Evolutionary conservation across 495 filamentous ascomycete genomes (phyloP).

Genomic region (Daldinia bambusicola): DNA sequence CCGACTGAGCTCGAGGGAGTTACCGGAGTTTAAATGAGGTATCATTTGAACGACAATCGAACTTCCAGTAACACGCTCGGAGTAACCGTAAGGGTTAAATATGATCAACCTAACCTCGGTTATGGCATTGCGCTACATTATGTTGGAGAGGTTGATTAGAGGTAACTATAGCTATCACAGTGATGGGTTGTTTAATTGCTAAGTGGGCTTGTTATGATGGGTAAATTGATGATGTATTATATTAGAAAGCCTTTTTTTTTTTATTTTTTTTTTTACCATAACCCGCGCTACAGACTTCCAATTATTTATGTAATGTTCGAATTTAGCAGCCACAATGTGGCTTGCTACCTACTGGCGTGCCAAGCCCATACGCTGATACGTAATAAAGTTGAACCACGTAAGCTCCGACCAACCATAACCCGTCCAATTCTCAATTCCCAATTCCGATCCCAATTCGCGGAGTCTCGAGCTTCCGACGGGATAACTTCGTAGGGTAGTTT

Average conservation of each 20-base stretch:
- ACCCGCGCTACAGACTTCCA: too few species aligned
- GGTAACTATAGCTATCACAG: too few species aligned
- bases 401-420: conserved; percentile 31
- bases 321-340: conserved; percentile 21
- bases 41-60: conserved; percentile 7
- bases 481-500: background rate
- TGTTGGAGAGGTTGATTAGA: background rate
- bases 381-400: conserved; percentile 3
- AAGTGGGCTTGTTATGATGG: too few species aligned
- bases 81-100: background rate
- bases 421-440: conserved; percentile 26
- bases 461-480: conserved; percentile 30
- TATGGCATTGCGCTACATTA: background rate
- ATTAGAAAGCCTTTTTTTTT: too few species aligned
- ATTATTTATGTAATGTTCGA: too few species aligned
- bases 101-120: conserved; percentile 7
- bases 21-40: conserved; percentile 3
- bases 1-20: background rate
- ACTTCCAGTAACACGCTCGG: conserved; percentile 1
- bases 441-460: conserved; percentile 20
- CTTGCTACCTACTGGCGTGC: background rate
- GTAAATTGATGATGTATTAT: too few species aligned
- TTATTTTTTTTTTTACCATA: too few species aligned
- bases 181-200: too few species aligned
- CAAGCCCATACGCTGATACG: background rate